Base-by-base conservation (phyloP, 75 land plant species). In the Pinus tabuliformis region DNA sequence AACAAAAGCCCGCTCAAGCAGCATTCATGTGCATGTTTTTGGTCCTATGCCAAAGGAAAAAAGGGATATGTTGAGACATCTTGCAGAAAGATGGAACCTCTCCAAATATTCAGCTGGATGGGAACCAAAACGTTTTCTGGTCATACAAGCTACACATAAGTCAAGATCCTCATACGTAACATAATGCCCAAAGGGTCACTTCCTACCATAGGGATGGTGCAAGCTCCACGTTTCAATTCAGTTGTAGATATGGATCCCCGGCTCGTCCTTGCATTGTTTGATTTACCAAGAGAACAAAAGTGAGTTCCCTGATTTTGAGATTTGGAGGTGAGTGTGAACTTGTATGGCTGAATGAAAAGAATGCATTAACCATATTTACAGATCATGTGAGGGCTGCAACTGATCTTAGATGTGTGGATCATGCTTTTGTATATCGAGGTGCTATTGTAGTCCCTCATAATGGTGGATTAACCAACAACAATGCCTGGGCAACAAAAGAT, bases 241-340 rank as follows among this genome's bases (percentile, higher is more conserved):
- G 58, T 76, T 45, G 78, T 97, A 11, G 99, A 97, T 72, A 92
- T 97, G 98, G 99, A 97, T 78, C 99, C 98, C 16, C 84, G 95
- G 80, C 93, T 90, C 56, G 93, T 97, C 33, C 91, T 97, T 42
- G 89, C 92, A 14, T 81, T 97, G 39, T 76, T 91, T 39, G 99
- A 97, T 76, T 77, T 97, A 72, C 99, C 99, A 0, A 79, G 98
- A 62, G 99, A 97, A 24, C 93, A 17, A 98, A 92, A 75, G 85
- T 97, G 1, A 97, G 98, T 70, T 88, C 90, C 21, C 72, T 97
- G 78, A 92, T 97, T 1, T 76, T 97, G 73, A 85, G 99, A 70
- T 97, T 97, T 81, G 98, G 95, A 42, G 99, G 99, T 17, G 99
- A 97, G 74, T 97, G 99, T 63, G 98, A 97, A 73, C 86, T 97